Percentiles rank a stretch among this genome's conserved stretches.
These are phyloP conservation scores for Coccomyxa sp. DNA, from an alignment of 139 green algal genomes.

Conservation along the genomic window DNA sequence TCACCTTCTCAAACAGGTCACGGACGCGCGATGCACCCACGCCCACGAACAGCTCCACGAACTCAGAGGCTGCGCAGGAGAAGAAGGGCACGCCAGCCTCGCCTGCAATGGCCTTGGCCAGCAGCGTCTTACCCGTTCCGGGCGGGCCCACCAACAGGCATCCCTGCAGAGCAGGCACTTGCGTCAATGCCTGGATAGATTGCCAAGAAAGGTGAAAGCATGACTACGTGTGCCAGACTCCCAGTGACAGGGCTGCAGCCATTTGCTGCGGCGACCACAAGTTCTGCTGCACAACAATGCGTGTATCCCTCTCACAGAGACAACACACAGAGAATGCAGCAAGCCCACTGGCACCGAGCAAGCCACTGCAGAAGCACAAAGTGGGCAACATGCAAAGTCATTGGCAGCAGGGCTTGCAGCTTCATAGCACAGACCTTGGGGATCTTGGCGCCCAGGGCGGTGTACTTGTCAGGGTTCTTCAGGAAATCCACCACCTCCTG, in stretches of 20 bases:
- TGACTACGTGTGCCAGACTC: no score
- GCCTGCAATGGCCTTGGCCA: slow-evolving; percentile 85
- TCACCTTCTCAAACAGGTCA: slow-evolving; percentile 97
- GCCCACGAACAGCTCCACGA: slow-evolving; percentile 99
- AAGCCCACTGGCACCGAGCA: no score
- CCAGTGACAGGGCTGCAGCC: no score
- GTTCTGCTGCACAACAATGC: no score
- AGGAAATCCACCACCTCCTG: slow-evolving; percentile 96
- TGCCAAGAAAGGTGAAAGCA: no score
- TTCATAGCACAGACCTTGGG: slow-evolving; percentile 58
- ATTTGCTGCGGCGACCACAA: no score
- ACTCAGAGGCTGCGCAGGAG: slow-evolving; percentile 93
- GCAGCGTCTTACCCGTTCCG: slow-evolving; percentile 83
- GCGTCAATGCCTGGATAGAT: no score
- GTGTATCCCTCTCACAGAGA: no score
- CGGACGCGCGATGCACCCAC: slow-evolving; percentile 93
- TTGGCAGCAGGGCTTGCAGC: no score
- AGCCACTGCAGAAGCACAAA: no score
- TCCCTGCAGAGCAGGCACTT: slow-evolving; percentile 31
- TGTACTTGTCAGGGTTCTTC: slow-evolving; percentile 94
- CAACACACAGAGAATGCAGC: no score
- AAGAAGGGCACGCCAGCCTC: slow-evolving; percentile 99
- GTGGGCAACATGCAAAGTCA: no score
- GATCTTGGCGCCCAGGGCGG: slow-evolving; percentile 87
- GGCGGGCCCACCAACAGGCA: slow-evolving; percentile 91